These are phyloP conservation scores for Fraxinus quadrangulata DNA, from an alignment of 257 asterid genomes.

Conservation along the genomic window DNA sequence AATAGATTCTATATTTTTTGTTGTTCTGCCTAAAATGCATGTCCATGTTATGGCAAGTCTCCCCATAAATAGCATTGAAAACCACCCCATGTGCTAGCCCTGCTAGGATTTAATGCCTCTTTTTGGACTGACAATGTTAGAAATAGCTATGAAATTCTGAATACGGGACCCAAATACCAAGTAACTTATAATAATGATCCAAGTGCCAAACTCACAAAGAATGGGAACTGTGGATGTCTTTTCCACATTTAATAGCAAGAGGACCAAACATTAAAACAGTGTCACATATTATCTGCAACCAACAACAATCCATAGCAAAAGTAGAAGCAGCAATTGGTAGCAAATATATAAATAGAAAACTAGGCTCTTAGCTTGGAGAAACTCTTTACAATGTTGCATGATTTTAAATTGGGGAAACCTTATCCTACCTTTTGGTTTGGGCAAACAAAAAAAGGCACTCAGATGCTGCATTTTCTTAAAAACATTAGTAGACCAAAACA, in stretches of 20 bases:
- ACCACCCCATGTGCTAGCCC: neutral
- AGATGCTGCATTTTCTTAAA: neutral
- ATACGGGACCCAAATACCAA: neutral
- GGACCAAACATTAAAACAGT: neutral
- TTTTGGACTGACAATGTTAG: neutral
- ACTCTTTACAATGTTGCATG: neutral
- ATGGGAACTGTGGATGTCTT: neutral
- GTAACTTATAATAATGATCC: neutral
- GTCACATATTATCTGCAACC: neutral
- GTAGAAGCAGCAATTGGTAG: neutral
- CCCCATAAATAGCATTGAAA: neutral
- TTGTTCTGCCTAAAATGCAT: neutral
- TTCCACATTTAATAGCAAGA: neutral
- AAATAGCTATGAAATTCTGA: no score
- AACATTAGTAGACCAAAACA: neutral
- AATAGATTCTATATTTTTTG: neutral
- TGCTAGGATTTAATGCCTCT: neutral
- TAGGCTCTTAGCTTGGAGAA: neutral
- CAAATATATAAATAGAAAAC: neutral
- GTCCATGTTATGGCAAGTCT: neutral
- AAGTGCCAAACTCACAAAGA: neutral
- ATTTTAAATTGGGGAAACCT: neutral
- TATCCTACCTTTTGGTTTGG: no score
- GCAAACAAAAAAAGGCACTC: neutral
- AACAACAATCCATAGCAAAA: neutral